These are phyloP conservation scores for Ophiorrhiza pumila DNA, from an alignment of 257 asterid genomes.

Conservation along the genomic window DNA sequence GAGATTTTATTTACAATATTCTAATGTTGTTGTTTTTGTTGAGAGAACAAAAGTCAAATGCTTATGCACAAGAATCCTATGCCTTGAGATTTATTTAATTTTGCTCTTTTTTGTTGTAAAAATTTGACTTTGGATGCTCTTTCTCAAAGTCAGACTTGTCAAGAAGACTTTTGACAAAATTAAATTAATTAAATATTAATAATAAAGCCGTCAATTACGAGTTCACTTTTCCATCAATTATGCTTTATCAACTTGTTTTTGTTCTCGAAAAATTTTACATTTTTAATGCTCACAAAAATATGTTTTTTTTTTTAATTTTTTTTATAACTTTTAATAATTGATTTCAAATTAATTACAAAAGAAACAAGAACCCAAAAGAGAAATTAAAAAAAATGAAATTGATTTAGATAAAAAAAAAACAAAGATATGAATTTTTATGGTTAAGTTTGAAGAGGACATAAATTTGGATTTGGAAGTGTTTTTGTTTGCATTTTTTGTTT, in stretches of 20 bases:
- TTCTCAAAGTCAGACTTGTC: not conserved
- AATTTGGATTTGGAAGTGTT: no score
- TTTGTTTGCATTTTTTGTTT: not conserved
- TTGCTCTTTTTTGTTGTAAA: constrained; percentile 1
- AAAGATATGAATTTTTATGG: no score
- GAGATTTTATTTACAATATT: constrained; percentile 4
- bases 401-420: no score
- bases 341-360: no score
- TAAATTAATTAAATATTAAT: not conserved
- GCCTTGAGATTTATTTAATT: constrained; percentile 11
- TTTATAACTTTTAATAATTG: no score
- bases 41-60: constrained; percentile 11
- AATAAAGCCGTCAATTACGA: constrained; percentile 25
- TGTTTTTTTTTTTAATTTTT: no score
- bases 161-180: not conserved
- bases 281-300: no score
- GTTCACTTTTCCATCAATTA: not conserved
- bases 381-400: no score
- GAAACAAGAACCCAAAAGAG: no score
- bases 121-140: constrained; percentile 28
- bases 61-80: constrained; percentile 21
- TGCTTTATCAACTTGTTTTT: not conserved
- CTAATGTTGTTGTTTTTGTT: not conserved
- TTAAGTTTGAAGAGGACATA: no score
- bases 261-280: no score